Conservation (phyloP, 306 rosid genomes). For the Corylus heterophylla region DNA sequence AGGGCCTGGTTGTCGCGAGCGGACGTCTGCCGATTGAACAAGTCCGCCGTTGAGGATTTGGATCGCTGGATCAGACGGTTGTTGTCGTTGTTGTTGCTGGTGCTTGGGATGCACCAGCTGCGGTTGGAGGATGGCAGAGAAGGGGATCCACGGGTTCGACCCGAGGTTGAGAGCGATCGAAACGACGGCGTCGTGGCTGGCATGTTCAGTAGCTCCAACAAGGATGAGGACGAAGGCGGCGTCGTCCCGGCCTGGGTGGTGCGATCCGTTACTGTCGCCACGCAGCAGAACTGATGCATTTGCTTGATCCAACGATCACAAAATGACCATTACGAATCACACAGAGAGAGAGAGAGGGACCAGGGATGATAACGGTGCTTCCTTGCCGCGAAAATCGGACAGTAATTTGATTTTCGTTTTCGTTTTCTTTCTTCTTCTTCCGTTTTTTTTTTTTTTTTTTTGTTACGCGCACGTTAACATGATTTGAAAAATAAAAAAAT, state of each 20-base stretch:
- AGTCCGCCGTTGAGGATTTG: constrained; percentile 18
- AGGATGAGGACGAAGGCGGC: background rate
- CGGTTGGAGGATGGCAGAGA: too few species aligned
- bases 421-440: too few species aligned
- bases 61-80: constrained; percentile 28
- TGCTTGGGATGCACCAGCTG: too few species aligned
- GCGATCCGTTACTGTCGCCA: background rate
- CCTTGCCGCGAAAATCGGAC: constrained; percentile 23
- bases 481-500: too few species aligned
- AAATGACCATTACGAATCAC: background rate
- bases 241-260: background rate
- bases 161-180: constrained; percentile 13
- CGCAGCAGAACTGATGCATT: background rate
- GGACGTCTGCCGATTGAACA: constrained; percentile 14
- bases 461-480: background rate
- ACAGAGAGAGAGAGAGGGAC: background rate
- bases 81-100: background rate
- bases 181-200: constrained; percentile 7
- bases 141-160: background rate
- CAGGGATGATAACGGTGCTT: background rate
- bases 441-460: background rate
- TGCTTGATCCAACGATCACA: background rate
- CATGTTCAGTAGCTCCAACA: background rate
- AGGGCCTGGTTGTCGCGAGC: background rate
- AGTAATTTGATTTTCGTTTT: background rate